These are phyloP conservation scores for Salvia splendens DNA, from an alignment of 257 asterid species.

Conservation along the genomic window DNA sequence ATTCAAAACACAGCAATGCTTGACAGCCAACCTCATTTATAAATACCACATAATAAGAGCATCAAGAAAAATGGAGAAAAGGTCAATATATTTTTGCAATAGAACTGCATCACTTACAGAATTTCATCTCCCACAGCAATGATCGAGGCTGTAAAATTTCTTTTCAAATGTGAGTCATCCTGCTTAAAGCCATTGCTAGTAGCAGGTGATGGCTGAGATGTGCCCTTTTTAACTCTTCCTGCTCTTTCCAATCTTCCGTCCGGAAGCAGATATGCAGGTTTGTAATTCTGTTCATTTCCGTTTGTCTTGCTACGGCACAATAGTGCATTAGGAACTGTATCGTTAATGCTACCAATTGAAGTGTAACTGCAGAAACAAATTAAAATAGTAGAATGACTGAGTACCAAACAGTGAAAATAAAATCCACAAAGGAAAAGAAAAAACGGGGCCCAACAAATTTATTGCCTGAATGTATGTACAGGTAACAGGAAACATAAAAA, in stretches of 20 bases:
- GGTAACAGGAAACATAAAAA: background rate
- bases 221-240: slow-evolving; percentile 69
- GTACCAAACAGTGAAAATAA: too few relatives aligned
- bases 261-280: slow-evolving; percentile 81
- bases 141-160: slow-evolving; percentile 65
- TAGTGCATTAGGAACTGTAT: slow-evolving; percentile 82
- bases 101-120: slow-evolving; percentile 63
- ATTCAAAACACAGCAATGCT: too few relatives aligned
- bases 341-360: slow-evolving; percentile 95
- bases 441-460: background rate
- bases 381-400: background rate
- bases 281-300: slow-evolving; percentile 51
- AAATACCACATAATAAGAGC: slow-evolving; percentile 3
- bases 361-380: slow-evolving; percentile 66
- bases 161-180: slow-evolving; percentile 41
- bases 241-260: slow-evolving; percentile 98
- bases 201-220: slow-evolving; percentile 46
- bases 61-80: slow-evolving; percentile 12
- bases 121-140: slow-evolving; percentile 91
- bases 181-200: slow-evolving; percentile 59
- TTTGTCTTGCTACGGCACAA: slow-evolving; percentile 49
- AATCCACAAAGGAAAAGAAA: too few relatives aligned
- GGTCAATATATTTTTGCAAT: slow-evolving; percentile 13
- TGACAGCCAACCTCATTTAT: too few relatives aligned
- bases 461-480: background rate